Evolutionary conservation across 2,329 filamentous ascomycete genomes (phyloP), one percentile per base, ranked within the genome.

Genomic region (Stylonectria norvegica): DNA sequence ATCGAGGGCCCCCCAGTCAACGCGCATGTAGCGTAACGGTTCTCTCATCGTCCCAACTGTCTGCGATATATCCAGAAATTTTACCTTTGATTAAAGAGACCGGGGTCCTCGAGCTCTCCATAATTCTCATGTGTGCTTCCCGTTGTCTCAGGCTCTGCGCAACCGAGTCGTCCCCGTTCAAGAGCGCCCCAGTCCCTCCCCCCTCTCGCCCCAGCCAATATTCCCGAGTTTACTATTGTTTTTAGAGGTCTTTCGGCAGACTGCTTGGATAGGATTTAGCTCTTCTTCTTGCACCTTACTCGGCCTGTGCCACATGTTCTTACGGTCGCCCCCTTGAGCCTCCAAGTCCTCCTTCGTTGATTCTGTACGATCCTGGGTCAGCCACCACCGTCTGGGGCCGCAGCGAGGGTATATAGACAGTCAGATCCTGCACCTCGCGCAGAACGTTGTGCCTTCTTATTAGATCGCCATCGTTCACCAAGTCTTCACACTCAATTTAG

Each of bases 91-190:
- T 48, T 42, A 57, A 60, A 43, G 23, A 41, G 40, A 49, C 55
- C 47, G 53, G 56, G 49, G 42, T 50, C 54, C 49, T 58, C 56
- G 52, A 56, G 44, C 54, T 57, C 54, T 58, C 58, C 60, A 56
- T 63, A 62, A 56, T 55, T 58, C 55, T 53, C 55, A 62, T 60
- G 60, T 58, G 57, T 53, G 53, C 56, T 62, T 59, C 57, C 60
- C 59, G 58, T 60, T 69, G 67, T 69, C 67, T 70, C 65, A 67
- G 63, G 53, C 54, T 62, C 62, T 69, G 66, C 67, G 53, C 67
- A 54, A 69, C 66, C 57, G 37, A 47, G 20, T 49, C 48, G 50
- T 55, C 53, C 47, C 52, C 48, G 52, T 50, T 53, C 52, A 52
- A 55, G 50, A 43, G 43, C 48, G 48, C 50, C 52, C 46, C 42